Evolutionary conservation across 192 early-diverging fungal genomes (phyloP).

Genomic region (Phycomyces blakesleeanus): DNA sequence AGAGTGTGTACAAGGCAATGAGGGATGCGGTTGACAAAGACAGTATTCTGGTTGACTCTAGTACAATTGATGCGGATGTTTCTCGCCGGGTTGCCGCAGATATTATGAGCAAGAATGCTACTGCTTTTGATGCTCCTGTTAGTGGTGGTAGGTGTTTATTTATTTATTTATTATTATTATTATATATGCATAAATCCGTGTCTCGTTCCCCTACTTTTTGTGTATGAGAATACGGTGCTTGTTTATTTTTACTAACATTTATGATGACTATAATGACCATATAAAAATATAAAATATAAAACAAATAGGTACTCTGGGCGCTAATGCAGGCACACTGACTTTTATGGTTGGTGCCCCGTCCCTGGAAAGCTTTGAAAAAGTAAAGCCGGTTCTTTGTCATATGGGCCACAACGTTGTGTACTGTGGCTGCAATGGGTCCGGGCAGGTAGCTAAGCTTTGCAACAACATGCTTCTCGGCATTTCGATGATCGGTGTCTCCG

Average conservation of each 20-base stretch:
- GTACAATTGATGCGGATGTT: constrained; percentile 86
- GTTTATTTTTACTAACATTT: no score
- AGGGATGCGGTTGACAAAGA: constrained; percentile 28
- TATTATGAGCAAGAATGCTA: constrained; percentile 57
- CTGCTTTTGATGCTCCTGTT: constrained; percentile 87
- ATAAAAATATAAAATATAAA: background rate
- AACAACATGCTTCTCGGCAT: constrained; percentile 97
- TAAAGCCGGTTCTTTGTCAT: constrained; percentile 52
- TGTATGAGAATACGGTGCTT: no score
- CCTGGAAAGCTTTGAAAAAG: constrained; percentile 54
- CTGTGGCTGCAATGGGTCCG: constrained; percentile 80
- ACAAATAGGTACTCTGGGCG: constrained; percentile 69
- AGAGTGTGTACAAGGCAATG: constrained; percentile 61
- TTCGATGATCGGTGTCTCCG: constrained; percentile 88
- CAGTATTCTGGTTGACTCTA: constrained; percentile 79
- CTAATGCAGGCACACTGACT: constrained; percentile 84
- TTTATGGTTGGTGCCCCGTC: constrained; percentile 91
- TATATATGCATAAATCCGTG: no score
- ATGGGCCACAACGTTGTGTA: constrained; percentile 92
- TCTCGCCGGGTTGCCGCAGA: constrained; percentile 65
- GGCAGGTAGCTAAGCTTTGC: constrained; percentile 93
- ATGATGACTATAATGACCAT: no score
- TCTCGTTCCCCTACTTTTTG: no score
- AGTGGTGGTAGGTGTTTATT: constrained; percentile 70
- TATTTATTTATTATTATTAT: no score